Base-by-base conservation (phyloP, 2,329 filamentous ascomycete species). In the Annulohypoxylon truncatum region DNA sequence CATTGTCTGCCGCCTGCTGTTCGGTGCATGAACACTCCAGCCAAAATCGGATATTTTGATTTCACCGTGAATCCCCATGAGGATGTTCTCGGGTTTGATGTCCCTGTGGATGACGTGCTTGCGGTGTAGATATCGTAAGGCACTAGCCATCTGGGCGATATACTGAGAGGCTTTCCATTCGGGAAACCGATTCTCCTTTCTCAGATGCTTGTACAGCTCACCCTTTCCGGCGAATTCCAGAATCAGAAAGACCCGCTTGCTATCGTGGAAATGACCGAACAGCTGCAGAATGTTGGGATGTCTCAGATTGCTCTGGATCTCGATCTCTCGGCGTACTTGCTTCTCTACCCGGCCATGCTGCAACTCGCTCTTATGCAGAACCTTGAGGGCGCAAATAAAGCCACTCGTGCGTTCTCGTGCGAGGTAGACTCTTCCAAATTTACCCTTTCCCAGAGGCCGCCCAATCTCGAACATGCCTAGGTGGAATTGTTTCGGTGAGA, bases 1-100 rank as follows among this genome's bases (percentile, higher is more conserved):
- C 89, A 98, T 94, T 60, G 96, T 99, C 76, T 94, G 91, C 67
- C 96, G 87, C 72, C 96, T 85, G 82, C 95, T 96, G 80, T 97
- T 97, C 26, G 96, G 96, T 4, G 96, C 96, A 79, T 99, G 96
- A 3, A 98, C 96, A 77, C 92, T 96, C 96, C 96, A 99, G 52
- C 96, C 95, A 76, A 98, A 99, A 79, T 99, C 96, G 3, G 93
- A 96, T 76, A 99, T 94, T 81, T 99, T 99, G 82, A 99, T 94
- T 83, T 99, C 96, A 71, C 94, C 96, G 77, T 98, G 95, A 65
- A 98, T 94, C 12, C 95, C 95, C 28, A 98, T 91, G 20, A 98
- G 86, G 70, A 98, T 98, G 76, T 98, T 98, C 81, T 98, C 94
- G 2, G 94, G 94, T 83, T 98, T 98, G 82, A 98, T 98, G 75